Evolutionary conservation across 768 basidiomycete species (phyloP).

Genomic region (Gelatoporia subvermispora): DNA sequence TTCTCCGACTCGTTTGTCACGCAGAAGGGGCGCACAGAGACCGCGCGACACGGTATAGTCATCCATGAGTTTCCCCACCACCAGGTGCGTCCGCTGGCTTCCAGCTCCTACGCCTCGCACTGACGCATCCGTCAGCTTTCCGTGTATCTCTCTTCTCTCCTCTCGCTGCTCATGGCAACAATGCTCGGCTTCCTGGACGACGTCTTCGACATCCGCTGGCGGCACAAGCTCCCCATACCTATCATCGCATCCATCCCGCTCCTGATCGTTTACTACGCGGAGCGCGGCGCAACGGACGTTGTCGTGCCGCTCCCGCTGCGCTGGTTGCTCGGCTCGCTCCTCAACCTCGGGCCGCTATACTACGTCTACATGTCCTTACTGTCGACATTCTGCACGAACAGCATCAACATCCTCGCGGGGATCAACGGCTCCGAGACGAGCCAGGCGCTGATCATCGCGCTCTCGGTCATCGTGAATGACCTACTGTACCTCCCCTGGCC

Average conservation of each 20-base stretch:
- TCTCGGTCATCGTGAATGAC: constrained; percentile 90
- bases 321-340: constrained; percentile 62
- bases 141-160: constrained; percentile 86
- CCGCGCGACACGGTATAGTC: constrained; percentile 55
- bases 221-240: constrained; percentile 96
- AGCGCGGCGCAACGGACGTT: constrained; percentile 88
- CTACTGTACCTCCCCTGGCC: constrained; percentile 92
- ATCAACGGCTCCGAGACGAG: constrained; percentile 95
- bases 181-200: constrained; percentile 96
- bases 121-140: constrained; percentile 52
- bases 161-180: constrained; percentile 90
- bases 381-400: constrained; percentile 95
- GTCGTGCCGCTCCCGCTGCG: constrained; percentile 87
- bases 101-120: not conserved
- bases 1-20: constrained; percentile 70
- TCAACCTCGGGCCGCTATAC: constrained; percentile 92
- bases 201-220: constrained; percentile 97
- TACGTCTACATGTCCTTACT: constrained; percentile 95
- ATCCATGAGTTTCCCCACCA: constrained; percentile 73
- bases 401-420: constrained; percentile 97
- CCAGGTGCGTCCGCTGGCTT: constrained; percentile 46
- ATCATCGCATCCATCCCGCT: constrained; percentile 93
- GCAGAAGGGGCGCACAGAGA: constrained; percentile 34
- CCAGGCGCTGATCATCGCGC: constrained; percentile 87
- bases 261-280: constrained; percentile 94